Conservation (phyloP, 2,329 filamentous ascomycete species). For the Calonectria leucothoes region DNA sequence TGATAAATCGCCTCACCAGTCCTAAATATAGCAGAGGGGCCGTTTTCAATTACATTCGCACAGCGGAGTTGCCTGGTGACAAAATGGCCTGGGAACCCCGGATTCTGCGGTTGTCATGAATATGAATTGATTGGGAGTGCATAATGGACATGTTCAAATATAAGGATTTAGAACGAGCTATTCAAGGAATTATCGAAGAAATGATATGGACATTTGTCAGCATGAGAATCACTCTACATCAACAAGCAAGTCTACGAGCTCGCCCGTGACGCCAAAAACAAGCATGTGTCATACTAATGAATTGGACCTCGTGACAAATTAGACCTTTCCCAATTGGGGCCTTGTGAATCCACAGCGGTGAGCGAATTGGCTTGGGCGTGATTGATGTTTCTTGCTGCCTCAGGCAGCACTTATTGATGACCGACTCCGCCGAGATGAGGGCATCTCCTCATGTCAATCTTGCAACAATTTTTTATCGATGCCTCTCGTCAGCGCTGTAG, state of each 20-base stretch:
- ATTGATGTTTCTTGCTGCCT: not conserved
- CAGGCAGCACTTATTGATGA: not conserved
- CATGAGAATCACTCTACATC: not conserved
- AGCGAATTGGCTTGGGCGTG: not conserved
- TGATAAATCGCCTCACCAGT: conserved; percentile 19
- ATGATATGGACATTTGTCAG: not conserved
- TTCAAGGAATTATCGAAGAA: not conserved
- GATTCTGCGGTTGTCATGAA: not conserved
- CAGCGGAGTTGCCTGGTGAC: conserved; percentile 9
- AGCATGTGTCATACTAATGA: not conserved
- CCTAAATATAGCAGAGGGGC: conserved; percentile 20
- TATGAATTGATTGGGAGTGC: too few relatives aligned
- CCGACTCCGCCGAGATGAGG: not conserved
- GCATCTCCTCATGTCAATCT: not conserved
- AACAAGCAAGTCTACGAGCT: not conserved
- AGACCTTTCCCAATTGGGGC: not conserved
- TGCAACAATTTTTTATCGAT: not conserved
- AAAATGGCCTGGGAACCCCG: conserved; percentile 13
- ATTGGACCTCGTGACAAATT: not conserved
- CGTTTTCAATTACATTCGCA: conserved; percentile 34
- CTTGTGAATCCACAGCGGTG: not conserved
- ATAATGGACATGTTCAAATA: too few relatives aligned
- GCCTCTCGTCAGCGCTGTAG: not conserved
- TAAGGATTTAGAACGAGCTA: not conserved
- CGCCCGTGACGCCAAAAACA: not conserved